Evolutionary conservation across 108 stramenopile species (phyloP).

Genomic region (Nitzschia inconspicua): DNA sequence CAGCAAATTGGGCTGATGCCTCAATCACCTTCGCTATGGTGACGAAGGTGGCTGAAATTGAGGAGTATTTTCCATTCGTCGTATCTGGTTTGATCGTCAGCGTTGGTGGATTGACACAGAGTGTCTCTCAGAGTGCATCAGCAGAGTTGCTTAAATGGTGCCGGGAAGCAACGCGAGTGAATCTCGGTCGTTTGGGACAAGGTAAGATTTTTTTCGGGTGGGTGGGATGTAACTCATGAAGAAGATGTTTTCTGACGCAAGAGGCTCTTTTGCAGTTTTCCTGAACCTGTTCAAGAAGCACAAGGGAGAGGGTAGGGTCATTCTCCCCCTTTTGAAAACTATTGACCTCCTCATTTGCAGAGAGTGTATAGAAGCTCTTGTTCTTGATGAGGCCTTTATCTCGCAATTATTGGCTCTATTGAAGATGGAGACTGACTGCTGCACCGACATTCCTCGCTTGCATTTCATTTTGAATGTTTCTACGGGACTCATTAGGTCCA

Average conservation of each 20-base stretch:
- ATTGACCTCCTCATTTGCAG: constrained; percentile 69
- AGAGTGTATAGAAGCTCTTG: constrained; percentile 53
- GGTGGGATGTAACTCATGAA: no score
- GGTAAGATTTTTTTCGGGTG: no score
- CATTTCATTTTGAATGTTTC: constrained; percentile 58
- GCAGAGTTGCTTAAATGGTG: constrained; percentile 74
- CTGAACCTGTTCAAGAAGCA: constrained; percentile 43
- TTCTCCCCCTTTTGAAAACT: constrained; percentile 75
- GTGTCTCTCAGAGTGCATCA: constrained; percentile 74
- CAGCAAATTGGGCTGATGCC: constrained; percentile 50
- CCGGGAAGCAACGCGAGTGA: constrained; percentile 11
- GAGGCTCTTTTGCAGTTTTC: no score
- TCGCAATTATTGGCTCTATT: constrained; percentile 40
- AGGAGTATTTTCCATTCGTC: constrained; percentile 65
- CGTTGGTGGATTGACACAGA: constrained; percentile 93
- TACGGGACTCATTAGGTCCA: constrained; percentile 40
- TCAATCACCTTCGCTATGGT: constrained; percentile 65
- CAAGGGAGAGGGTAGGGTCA: constrained; percentile 54
- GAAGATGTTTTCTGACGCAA: no score
- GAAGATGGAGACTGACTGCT: constrained; percentile 48
- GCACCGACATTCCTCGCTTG: constrained; percentile 72
- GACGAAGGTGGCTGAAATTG: constrained; percentile 62
- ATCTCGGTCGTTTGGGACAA: constrained; percentile 22
- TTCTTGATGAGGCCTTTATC: constrained; percentile 37
- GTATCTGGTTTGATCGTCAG: constrained; percentile 87